Evolutionary conservation across 2,329 filamentous ascomycete species (phyloP).

Genomic region (Arthrobotrys conoides): DNA sequence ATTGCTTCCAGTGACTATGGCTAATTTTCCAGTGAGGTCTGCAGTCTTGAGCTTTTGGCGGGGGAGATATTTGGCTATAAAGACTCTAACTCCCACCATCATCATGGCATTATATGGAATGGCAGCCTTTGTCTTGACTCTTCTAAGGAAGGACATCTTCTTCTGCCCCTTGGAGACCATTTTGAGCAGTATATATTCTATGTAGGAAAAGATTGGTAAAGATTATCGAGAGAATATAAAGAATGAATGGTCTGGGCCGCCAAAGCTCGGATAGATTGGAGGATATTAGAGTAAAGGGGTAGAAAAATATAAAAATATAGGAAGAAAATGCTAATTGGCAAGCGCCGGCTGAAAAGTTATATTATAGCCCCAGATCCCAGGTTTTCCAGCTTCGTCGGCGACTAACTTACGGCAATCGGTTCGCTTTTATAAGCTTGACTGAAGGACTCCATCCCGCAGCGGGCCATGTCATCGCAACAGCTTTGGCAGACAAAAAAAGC

Average conservation of each 20-base stretch:
- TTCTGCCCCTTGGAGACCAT: constrained; percentile 42
- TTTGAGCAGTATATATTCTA: background rate
- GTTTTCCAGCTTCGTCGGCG: constrained; percentile 16
- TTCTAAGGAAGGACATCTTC: constrained; percentile 49
- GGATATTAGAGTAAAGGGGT: no score
- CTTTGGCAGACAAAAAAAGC: background rate
- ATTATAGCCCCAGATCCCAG: constrained; percentile 13
- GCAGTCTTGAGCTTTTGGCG: constrained; percentile 41
- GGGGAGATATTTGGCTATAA: constrained; percentile 35
- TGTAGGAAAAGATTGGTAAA: background rate
- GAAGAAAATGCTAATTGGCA: background rate
- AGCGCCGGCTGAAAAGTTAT: constrained; percentile 1
- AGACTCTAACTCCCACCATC: constrained; percentile 15
- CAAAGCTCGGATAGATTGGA: background rate
- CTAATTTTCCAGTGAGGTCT: constrained; percentile 52
- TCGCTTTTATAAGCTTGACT: constrained; percentile 36
- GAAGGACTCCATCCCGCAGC: constrained; percentile 7
- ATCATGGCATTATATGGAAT: constrained; percentile 41
- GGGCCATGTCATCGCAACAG: constrained; percentile 23
- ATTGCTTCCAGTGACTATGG: constrained; percentile 56
- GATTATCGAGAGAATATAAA: constrained; percentile 2
- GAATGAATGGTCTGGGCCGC: background rate
- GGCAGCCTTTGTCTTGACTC: constrained; percentile 35
- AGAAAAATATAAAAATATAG: constrained; percentile 18
- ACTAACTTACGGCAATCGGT: constrained; percentile 34